Conservation (phyloP, 306 rosid genomes). For the Morella rubra region DNA sequence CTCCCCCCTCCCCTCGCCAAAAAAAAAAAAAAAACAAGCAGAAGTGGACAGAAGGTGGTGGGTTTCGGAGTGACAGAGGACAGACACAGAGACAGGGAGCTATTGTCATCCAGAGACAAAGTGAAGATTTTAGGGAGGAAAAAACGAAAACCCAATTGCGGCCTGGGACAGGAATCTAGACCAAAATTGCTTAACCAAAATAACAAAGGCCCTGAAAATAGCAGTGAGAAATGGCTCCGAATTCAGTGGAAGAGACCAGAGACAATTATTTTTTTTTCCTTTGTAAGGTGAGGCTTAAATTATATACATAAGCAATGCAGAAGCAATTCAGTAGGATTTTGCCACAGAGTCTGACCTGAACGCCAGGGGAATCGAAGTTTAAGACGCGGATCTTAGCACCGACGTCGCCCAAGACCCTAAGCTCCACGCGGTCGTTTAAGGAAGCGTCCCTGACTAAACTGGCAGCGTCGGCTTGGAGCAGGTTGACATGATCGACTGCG, state of each 20-base stretch:
- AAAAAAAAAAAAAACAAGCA: slow-evolving; percentile 26
- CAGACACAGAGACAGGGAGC: background rate
- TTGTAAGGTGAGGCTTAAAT: background rate
- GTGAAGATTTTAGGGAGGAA: background rate
- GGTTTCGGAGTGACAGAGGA: slow-evolving; percentile 23
- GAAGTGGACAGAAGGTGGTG: slow-evolving; percentile 28
- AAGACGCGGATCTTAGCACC: slow-evolving; percentile 98
- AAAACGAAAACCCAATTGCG: background rate
- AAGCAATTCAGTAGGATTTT: background rate
- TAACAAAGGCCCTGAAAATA: background rate
- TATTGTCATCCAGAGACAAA: background rate
- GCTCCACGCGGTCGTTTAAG: slow-evolving; percentile 83
- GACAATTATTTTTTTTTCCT: background rate
- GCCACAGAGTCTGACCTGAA: slow-evolving; percentile 58
- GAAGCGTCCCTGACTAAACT: slow-evolving; percentile 80
- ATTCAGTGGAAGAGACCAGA: background rate
- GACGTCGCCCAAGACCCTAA: slow-evolving; percentile 76
- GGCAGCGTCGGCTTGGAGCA: slow-evolving; percentile 83
- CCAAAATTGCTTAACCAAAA: background rate
- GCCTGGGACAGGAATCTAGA: background rate
- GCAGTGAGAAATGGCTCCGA: background rate
- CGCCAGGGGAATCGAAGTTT: slow-evolving; percentile 77
- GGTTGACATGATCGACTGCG: slow-evolving; percentile 71
- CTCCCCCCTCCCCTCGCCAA: no score
- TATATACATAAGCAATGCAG: background rate